These are phyloP conservation scores for Pleurotus tuber-regium DNA, from an alignment of 768 basidiomycete species.

Conservation along the genomic window DNA sequence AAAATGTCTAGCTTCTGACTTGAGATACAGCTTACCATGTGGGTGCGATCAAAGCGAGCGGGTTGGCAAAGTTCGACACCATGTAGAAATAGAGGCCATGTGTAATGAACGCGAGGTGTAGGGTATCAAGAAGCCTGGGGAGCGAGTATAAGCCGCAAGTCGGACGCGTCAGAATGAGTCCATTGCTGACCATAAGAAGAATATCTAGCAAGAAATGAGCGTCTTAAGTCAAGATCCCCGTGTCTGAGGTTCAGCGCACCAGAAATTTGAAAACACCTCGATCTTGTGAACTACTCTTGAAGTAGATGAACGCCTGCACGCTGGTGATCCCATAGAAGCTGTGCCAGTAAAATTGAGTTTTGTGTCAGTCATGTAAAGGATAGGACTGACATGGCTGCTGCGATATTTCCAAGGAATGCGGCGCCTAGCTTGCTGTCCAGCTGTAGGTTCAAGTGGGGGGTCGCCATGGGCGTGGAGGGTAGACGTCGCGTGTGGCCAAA, in stretches of 20 bases:
- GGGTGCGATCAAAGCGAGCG: constrained; percentile 20
- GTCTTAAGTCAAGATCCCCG: neutral
- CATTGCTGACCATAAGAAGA: constrained; percentile 22
- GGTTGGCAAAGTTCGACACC: constrained; percentile 30
- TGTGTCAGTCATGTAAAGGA: neutral
- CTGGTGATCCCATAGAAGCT: constrained; percentile 44
- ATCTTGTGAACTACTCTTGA: constrained; percentile 29
- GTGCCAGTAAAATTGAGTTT: neutral
- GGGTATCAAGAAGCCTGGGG: constrained; percentile 31
- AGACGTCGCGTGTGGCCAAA: too few species aligned
- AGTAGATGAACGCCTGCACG: constrained; percentile 39
- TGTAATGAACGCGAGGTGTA: constrained; percentile 31
- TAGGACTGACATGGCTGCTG: constrained; percentile 34
- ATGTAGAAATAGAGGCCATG: constrained; percentile 35
- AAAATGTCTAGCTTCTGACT: neutral
- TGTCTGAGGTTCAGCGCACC: constrained; percentile 19
- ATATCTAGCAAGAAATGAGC: constrained; percentile 17
- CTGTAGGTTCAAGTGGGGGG: neutral
- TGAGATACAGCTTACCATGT: constrained; percentile 24
- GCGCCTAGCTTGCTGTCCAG: constrained; percentile 41
- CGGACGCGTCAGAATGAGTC: neutral
- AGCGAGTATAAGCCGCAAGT: neutral
- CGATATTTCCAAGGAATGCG: constrained; percentile 39
- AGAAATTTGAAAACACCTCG: constrained; percentile 24
- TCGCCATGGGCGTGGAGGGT: neutral